A percentile compares a stretch with the other conserved stretches of the same genome.
Conservation (phyloP, 139 green algal species). For the Coelastrella sp. region DNA sequence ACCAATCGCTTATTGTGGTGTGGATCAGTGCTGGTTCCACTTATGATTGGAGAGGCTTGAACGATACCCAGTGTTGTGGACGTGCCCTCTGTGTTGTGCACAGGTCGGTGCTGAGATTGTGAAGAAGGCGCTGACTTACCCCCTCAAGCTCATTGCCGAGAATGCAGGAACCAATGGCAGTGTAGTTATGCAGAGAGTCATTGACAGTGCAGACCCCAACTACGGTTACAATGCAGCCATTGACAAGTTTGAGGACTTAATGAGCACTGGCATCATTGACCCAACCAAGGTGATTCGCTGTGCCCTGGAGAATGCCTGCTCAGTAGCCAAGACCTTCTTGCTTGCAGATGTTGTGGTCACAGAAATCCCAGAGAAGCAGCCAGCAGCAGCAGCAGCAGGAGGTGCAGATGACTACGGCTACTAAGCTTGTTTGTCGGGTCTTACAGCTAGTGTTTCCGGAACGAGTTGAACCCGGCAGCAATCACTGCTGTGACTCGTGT, state of each 20-base stretch:
- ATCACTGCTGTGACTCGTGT: no score
- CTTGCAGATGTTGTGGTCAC: conserved; percentile 69
- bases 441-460: neutral
- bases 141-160: conserved; percentile 95
- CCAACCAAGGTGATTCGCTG: conserved; percentile 93
- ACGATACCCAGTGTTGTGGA: neutral
- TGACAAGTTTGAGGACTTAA: conserved; percentile 95
- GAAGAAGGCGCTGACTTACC: conserved; percentile 90
- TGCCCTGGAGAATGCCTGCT: conserved; percentile 95
- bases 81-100: neutral
- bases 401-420: conserved; percentile 64
- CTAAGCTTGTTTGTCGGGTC: conserved; percentile 38
- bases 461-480: no score
- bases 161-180: conserved; percentile 98
- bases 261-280: conserved; percentile 98
- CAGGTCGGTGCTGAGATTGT: conserved; percentile 98
- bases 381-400: conserved; percentile 44
- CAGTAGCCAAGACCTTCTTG: conserved; percentile 98
- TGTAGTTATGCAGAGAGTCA: conserved; percentile 94
- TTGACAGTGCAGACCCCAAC: conserved; percentile 53
- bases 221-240: conserved; percentile 94
- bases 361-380: conserved; percentile 67
- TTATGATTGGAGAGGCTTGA: no score
- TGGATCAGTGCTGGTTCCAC: no score
- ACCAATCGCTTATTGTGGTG: neutral